These are phyloP conservation scores for Oehlia diaphana DNA, from an alignment of 192 early-diverging fungal genomes.

Conservation along the genomic window DNA sequence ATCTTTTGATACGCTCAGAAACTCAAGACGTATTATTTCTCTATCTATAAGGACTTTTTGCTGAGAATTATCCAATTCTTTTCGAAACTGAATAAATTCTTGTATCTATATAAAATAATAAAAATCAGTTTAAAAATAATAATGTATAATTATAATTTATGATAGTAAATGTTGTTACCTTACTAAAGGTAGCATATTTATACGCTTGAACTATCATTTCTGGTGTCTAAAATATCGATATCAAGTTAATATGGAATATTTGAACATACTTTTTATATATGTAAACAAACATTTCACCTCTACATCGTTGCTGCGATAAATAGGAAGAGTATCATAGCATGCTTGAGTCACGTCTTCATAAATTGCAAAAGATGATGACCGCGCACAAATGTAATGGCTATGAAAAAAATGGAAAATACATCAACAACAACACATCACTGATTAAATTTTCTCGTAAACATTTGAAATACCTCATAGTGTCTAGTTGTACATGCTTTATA, in stretches of 20 bases:
- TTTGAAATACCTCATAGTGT: slow-evolving; percentile 70
- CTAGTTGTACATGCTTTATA: slow-evolving; percentile 91
- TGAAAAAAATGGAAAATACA: not conserved
- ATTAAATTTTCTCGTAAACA: slow-evolving; percentile 36
- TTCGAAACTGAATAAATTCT: slow-evolving; percentile 84
- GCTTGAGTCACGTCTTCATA: slow-evolving; percentile 50
- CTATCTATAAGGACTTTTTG: slow-evolving; percentile 70
- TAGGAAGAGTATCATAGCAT: slow-evolving; percentile 63
- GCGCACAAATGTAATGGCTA: slow-evolving; percentile 69
- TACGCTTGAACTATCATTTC: slow-evolving; percentile 86
- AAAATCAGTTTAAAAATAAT: too few species aligned
- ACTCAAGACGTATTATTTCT: slow-evolving; percentile 66
- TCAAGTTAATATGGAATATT: not conserved
- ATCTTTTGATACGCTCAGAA: slow-evolving; percentile 48
- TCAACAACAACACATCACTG: slow-evolving; percentile 34
- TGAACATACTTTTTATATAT: not conserved
- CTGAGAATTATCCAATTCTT: slow-evolving; percentile 68
- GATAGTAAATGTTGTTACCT: slow-evolving; percentile 45
- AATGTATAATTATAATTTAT: not conserved
- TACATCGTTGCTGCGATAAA: slow-evolving; percentile 17
- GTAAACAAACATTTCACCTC: not conserved
- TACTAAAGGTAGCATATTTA: slow-evolving; percentile 83
- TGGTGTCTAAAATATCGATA: slow-evolving; percentile 52
- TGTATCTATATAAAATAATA: slow-evolving; percentile 55
- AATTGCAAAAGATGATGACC: slow-evolving; percentile 53